Base-by-base conservation (phyloP, 768 basidiomycete species). In the Lyophyllum shimeji region DNA sequence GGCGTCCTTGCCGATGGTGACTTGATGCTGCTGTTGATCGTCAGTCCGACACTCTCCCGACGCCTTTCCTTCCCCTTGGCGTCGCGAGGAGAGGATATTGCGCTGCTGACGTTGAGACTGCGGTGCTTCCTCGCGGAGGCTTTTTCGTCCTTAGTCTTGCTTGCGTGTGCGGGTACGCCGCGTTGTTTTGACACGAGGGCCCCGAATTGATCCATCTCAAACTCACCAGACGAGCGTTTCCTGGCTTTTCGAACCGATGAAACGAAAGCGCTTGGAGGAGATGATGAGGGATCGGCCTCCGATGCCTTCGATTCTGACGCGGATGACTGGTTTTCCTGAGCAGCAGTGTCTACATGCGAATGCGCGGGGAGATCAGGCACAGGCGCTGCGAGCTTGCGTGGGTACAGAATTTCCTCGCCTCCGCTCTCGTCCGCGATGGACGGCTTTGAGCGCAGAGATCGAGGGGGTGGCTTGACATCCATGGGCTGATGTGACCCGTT, bases 361-460 rank as follows among this genome's bases (percentile, higher is more conserved):
- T 72, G 69, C 25, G 40, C 11, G 33, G 71, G 63, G n/a, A 68
- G 61, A 39, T 74, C 73, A 8, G 71, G 60, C 23, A 67, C 51
- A 50, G 65, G 64, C 20, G 62, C 61, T 50, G 65, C 61, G 7
- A 69, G 55, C 58, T 89, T 84, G 54, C 90, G 86, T 39, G 91
- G 90, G 70, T 94, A 94, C 24, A 94, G 73, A 57, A 94, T 93
- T 70, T 94, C 92, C 70, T 94, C 92, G 40, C 92, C 91, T 4
- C 92, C 92, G 64, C 91, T 93, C 70, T 93, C 92, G 60, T 90
- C 87, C 7, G 89, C 82, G 56, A 83, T 78, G 0, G 90, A 93
- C 54, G 82, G 83, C 29, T 80, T 79, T 44, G 74, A 65, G 44
- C 87, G 83, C 51, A 89, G 70, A 11, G 81, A 69, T 7, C 81